phyloP scores from a whole-genome alignment of 78 protist genomes.

The Andalucia godoyi region DNA sequence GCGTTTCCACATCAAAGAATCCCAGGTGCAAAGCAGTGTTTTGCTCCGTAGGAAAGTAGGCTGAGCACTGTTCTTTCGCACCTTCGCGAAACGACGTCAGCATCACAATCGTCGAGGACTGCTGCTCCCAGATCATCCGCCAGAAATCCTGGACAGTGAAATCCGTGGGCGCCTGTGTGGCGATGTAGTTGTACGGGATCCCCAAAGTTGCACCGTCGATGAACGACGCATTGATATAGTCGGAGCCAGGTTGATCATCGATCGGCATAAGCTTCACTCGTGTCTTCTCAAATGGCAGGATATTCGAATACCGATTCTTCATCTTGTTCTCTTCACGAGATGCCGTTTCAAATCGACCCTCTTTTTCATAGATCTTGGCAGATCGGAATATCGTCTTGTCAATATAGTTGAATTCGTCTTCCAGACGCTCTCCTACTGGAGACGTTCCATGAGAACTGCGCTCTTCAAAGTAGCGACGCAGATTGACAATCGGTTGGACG shows the following conservation, averaged over 20 bases:
- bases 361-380: not conserved
- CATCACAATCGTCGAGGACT: conserved; percentile 39
- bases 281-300: conserved; percentile 45
- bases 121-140: conserved; percentile 66
- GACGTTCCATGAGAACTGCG: too few relatives aligned
- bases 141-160: conserved; percentile 58
- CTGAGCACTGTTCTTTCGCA: conserved; percentile 33
- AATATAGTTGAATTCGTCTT: too few relatives aligned
- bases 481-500: too few relatives aligned
- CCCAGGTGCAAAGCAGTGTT: too few relatives aligned
- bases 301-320: conserved; percentile 53
- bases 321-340: conserved; percentile 3
- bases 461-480: too few relatives aligned
- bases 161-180: conserved; percentile 61
- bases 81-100: conserved; percentile 35
- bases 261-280: conserved; percentile 25
- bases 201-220: conserved; percentile 19
- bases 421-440: too few relatives aligned
- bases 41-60: conserved; percentile 68
- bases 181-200: conserved; percentile 29
- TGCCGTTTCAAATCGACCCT: not conserved
- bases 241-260: conserved; percentile 23
- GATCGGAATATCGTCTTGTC: too few relatives aligned
- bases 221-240: conserved; percentile 63
- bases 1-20: too few relatives aligned